Evolutionary conservation across 202 grass and related monocot genomes (phyloP).

Genomic region (Setaria italica): DNA sequence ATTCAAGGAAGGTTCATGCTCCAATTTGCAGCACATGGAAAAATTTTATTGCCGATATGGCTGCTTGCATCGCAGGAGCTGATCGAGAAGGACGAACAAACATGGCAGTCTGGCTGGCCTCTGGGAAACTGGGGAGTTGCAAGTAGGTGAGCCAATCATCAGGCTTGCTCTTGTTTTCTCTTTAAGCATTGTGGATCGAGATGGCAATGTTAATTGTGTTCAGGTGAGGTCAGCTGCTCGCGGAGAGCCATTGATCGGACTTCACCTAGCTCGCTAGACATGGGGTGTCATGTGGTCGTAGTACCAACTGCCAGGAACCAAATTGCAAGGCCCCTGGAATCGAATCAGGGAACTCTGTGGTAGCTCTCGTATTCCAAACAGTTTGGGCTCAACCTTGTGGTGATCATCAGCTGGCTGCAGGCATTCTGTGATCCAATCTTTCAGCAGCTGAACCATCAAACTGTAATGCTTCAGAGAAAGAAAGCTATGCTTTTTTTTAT

Average conservation of each 20-base stretch:
- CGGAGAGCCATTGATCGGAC: neutral
- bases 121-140: neutral
- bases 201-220: no score
- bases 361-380: no score
- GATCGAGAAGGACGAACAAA: neutral
- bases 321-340: neutral
- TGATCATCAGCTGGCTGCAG: no score
- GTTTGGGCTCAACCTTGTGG: no score
- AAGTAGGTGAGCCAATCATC: slow-evolving; percentile 24
- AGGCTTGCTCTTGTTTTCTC: neutral
- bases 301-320: neutral
- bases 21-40: slow-evolving; percentile 6
- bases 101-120: neutral
- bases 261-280: neutral
- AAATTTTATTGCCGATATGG: neutral
- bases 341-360: no score
- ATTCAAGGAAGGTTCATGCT: neutral
- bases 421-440: no score
- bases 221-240: neutral
- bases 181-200: neutral
- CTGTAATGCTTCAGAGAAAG: no score
- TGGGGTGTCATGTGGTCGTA: neutral
- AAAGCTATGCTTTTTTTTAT: no score
- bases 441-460: no score
- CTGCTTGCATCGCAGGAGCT: neutral